Conservation (phyloP, 345 rosid genomes). For the Brassica cretica region DNA sequence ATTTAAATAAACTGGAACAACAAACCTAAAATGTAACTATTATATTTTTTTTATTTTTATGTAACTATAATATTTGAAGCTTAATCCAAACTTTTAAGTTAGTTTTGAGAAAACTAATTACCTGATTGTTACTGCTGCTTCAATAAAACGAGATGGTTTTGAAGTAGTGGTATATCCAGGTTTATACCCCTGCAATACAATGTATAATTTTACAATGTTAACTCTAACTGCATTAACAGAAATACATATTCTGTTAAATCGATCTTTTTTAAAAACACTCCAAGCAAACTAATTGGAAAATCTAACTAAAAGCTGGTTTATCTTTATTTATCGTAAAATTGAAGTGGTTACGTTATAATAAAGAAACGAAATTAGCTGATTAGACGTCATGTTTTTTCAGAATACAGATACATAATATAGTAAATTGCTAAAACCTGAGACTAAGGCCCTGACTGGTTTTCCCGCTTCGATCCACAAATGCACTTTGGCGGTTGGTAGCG, state of each 20-base stretch:
- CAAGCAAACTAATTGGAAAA: neutral
- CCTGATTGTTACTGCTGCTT: slow-evolving; percentile 62
- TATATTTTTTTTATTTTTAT: neutral
- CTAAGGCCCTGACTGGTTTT: neutral
- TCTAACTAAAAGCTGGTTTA: neutral
- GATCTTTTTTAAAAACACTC: neutral
- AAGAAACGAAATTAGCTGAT: neutral
- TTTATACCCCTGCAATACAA: slow-evolving; percentile 58
- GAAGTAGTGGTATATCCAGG: slow-evolving; percentile 67
- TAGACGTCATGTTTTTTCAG: neutral
- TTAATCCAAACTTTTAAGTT: neutral
- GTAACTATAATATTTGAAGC: neutral
- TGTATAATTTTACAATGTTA: neutral
- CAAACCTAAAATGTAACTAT: neutral
- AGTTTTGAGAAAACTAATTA: slow-evolving; percentile 23
- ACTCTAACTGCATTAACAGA: neutral
- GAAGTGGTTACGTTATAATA: neutral
- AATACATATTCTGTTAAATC: neutral
- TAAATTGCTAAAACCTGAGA: neutral
- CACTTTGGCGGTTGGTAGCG: too few species aligned
- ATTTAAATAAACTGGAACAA: neutral
- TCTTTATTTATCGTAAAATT: neutral
- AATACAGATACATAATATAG: neutral
- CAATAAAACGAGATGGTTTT: slow-evolving; percentile 56
- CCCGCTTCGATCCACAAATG: too few species aligned